Evolutionary conservation across 331 rosid genomes (phyloP), one percentile per base, ranked within the genome.

Genomic region (Quercus tomentella): DNA sequence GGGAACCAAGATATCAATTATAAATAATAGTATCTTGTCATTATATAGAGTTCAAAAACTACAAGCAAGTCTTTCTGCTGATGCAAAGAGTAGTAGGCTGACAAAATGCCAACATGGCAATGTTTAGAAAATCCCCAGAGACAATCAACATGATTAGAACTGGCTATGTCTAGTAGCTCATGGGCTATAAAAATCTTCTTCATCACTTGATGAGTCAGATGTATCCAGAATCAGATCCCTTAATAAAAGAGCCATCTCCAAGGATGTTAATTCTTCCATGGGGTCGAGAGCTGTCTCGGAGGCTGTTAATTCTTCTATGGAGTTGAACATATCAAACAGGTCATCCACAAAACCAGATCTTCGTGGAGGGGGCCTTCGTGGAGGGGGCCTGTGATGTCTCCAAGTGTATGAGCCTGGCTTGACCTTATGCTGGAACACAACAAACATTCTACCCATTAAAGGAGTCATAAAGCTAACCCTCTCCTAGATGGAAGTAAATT

Each of bases 371-470:
- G 86, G 86, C 81, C 79, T 79, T 75, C 73, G 80, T 28, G 87
- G 89, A 66, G 91, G 91, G 55, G 89, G 86, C 82, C 87, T 78
- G 75, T 54, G 86, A 88, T 83, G 79, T 81, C 79, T 85, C 89
- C 91, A 88, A 68, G 75, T 56, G 81, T 85, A 88, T 72, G 91
- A 88, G 86, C 91, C 86, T 15, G 84, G 86, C 82, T 73, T 85
- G 87, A 88, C 84, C 75, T 56, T 79, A 81, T 85, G 91, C 89
- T 85, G 91, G 91, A 85, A 88, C 89, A 88, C 87, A 88, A 88
- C 84, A 87, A 88, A 88, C 52, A 83, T 78, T 84, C 87, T 76
- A 83, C 76, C 86, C 85, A 85, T 87, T 86, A 87, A 87, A 85
- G 88, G 82, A 80, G 80, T 82, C 73, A 76, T 28, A 83, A 80